Evolutionary conservation across 306 rosid species (phyloP).

Genomic region (Mimosa pudica): DNA sequence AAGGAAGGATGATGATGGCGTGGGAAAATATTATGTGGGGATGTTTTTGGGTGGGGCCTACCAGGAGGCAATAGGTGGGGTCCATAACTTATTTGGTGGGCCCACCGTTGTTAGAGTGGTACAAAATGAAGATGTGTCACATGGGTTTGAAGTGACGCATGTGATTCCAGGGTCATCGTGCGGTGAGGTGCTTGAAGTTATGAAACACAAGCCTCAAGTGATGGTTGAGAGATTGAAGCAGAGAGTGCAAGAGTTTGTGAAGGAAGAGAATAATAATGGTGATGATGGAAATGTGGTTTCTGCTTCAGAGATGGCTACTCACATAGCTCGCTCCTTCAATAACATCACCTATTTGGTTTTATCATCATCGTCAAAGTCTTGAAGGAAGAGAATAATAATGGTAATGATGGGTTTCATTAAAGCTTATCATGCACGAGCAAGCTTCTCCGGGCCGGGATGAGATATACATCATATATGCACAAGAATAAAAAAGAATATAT

Average conservation of each 20-base stretch:
- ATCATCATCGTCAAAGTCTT: slow-evolving; percentile 30
- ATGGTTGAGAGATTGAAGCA: slow-evolving; percentile 92
- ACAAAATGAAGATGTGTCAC: slow-evolving; percentile 75
- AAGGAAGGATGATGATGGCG: too few relatives aligned
- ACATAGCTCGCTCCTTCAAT: slow-evolving; percentile 59
- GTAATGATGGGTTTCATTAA: slow-evolving; percentile 1
- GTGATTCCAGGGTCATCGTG: slow-evolving; percentile 76
- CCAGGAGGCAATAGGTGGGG: slow-evolving; percentile 95
- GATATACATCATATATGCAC: too few relatives aligned
- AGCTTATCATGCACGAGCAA: neutral
- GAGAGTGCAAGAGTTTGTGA: slow-evolving; percentile 57
- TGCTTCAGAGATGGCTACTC: neutral
- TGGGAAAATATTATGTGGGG: slow-evolving; percentile 67
- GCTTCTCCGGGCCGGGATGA: too few relatives aligned
- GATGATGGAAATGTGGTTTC: slow-evolving; percentile 33
- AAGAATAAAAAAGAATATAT: too few relatives aligned
- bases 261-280: slow-evolving; percentile 8
- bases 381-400: slow-evolving; percentile 20
- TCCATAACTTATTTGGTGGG: slow-evolving; percentile 88
- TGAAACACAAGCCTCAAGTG: slow-evolving; percentile 94
- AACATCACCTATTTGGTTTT: slow-evolving; percentile 70
- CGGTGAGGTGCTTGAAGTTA: slow-evolving; percentile 78
- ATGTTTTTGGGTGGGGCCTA: slow-evolving; percentile 99
- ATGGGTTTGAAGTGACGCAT: slow-evolving; percentile 77
- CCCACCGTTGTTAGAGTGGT: slow-evolving; percentile 81